A percentile compares a stretch with the other conserved stretches of the same genome.
Conservation (phyloP, 768 basidiomycete species). For the Vararia minispora region DNA sequence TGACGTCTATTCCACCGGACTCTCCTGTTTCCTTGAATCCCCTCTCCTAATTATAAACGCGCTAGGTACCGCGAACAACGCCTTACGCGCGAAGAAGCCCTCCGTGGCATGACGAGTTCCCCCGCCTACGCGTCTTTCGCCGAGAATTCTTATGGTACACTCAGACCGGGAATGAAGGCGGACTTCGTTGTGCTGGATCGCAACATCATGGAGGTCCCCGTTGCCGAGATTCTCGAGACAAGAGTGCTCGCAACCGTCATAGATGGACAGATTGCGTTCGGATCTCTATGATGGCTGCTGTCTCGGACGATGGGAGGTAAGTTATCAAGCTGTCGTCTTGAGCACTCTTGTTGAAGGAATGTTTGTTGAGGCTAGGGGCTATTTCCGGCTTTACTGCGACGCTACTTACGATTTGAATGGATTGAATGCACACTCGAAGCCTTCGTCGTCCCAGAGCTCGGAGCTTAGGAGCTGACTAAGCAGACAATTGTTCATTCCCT, state of each 20-base stretch:
- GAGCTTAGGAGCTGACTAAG: no score
- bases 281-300: no score
- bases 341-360: no score
- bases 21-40: background rate
- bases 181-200: conserved; percentile 80
- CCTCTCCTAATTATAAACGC: background rate
- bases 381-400: no score
- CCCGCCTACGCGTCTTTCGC: conserved; percentile 82
- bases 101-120: conserved; percentile 86
- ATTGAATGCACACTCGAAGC: no score
- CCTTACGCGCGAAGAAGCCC: conserved; percentile 70
- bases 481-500: no score
- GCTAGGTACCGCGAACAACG: conserved; percentile 66
- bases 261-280: conserved; percentile 61
- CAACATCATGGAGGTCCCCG: conserved; percentile 62
- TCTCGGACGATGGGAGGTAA: no score
- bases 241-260: conserved; percentile 65
- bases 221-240: conserved; percentile 49
- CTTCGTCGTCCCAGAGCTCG: no score
- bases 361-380: no score
- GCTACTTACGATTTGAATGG: no score
- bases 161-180: conserved; percentile 69
- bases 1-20: conserved; percentile 15
- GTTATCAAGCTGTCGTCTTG: no score
- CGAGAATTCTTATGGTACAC: conserved; percentile 59